Conservation (phyloP, 2,329 filamentous ascomycete genomes). For the Trichoderma sp. region DNA sequence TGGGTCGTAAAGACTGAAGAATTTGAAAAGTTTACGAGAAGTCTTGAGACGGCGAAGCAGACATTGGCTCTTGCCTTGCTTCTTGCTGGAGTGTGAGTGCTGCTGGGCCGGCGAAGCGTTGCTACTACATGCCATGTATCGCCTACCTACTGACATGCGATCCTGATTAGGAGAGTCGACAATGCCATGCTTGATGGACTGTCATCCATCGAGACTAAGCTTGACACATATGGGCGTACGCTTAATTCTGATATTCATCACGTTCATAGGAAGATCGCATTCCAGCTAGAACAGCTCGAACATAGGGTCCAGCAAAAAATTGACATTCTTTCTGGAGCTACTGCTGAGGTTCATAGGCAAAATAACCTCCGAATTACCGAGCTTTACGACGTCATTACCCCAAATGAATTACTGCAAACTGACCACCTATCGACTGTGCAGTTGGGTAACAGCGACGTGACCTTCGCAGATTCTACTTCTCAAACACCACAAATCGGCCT, state of each 20-base stretch:
- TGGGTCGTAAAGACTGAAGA: neutral
- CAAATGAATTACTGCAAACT: neutral
- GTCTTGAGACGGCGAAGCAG: neutral
- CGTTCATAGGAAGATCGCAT: neutral
- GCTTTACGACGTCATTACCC: neutral
- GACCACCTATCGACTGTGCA: neutral
- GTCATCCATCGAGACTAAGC: neutral
- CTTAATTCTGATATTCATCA: neutral
- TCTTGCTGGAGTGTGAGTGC: neutral
- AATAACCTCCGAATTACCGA: neutral
- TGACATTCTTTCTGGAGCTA: neutral
- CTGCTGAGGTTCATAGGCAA: neutral
- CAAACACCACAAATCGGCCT: neutral
- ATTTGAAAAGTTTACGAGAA: neutral
- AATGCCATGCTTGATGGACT: neutral
- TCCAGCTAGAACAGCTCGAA: neutral
- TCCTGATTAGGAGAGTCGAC: neutral
- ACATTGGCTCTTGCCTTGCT: neutral
- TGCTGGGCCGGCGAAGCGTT: neutral
- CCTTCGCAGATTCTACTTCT: neutral
- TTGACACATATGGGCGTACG: neutral
- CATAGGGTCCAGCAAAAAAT: neutral
- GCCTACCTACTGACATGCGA: neutral
- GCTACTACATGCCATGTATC: neutral
- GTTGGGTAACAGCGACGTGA: neutral